Base-by-base conservation (phyloP, 352 stramenopile species). In the Pythium graminicola region DNA sequence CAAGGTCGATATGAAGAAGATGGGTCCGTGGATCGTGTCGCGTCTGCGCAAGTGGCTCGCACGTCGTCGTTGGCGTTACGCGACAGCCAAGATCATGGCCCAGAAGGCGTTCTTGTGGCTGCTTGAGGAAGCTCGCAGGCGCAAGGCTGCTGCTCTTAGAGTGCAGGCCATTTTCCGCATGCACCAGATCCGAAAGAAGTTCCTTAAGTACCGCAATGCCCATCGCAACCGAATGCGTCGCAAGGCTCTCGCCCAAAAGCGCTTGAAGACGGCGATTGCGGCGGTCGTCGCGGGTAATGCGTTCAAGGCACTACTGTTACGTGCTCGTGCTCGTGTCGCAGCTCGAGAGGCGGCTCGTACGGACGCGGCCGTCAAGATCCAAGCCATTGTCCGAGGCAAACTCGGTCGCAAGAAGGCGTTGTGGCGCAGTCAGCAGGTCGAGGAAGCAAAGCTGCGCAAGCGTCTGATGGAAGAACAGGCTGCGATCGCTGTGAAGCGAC, bases 161-260 rank as follows among this genome's bases (percentile, higher is more conserved):
- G 75, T 95, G 65, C 84, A 95, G 62, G 70, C 84, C 17, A 65
- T 89, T 13, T 82, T 90, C 64, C 84, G 84, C 60, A 95, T 95
- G 84, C 88, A 81, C 64, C 69, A 78, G 17, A 72, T 92, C 22
- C 80, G 81, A 36, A 92, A 92, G 66, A 71, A 90, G 60, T 92
- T 94, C 43, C 72, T 94, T 27, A 69, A 69, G 28, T 46, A 50
- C 29, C 83, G 83, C 16, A 90, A 88, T 49, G 64, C 65, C 14
- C 64, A 89, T 50, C 81, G 83, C n/a, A 80, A 84, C 22, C 60
- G 67, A 24, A 57, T 74, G 63, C 76, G 75, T 29, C 81, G 81
- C 27, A 82, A 89, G 73, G 67, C 69, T 7, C 57, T 81, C 1
- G 81, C 81, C 4, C 67, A 71, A 20, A 91, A 89, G 67, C 79